Conservation (phyloP, 192 early-diverging fungal species). For the Linnemannia exigua region DNA sequence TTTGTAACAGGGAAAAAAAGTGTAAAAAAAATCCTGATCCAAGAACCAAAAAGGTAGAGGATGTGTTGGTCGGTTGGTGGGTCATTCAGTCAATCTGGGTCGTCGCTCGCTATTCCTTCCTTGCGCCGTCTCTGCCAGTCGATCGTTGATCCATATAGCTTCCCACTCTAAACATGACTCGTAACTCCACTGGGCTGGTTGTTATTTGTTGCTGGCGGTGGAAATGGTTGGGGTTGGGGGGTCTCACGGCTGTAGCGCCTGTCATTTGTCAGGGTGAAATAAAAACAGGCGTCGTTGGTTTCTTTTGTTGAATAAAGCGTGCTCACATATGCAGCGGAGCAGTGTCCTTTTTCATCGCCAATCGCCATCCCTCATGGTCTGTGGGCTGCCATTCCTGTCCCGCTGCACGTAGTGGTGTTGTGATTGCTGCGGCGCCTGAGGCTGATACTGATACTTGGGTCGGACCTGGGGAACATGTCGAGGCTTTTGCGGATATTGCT, state of each 20-base stretch:
- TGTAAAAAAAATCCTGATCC: background rate
- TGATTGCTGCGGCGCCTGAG: conserved; percentile 8
- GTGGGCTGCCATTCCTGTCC: conserved; percentile 13
- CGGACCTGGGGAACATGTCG: conserved; percentile 12
- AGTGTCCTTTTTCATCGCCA: conserved; percentile 31
- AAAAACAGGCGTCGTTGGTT: background rate
- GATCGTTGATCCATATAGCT: background rate
- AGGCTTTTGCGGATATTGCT: conserved; percentile 18
- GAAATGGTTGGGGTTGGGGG: background rate
- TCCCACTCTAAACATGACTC: conserved; percentile 5
- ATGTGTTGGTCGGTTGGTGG: background rate
- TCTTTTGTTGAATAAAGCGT: background rate
- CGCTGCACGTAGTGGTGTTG: conserved; percentile 4
- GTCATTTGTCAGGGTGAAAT: background rate
- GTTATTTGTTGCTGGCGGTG: background rate
- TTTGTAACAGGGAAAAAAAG: background rate
- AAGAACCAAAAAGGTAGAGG: background rate
- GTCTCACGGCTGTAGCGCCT: background rate
- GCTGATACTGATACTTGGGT: conserved; percentile 29
- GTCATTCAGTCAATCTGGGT: background rate
- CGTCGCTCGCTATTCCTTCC: background rate
- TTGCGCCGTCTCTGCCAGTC: background rate
- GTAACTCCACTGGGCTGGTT: conserved; percentile 2
- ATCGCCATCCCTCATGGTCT: conserved; percentile 14
- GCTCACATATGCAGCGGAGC: background rate